Evolutionary conservation across 2,329 filamentous ascomycete species (phyloP).

Genomic region (Fusarium napiforme): DNA sequence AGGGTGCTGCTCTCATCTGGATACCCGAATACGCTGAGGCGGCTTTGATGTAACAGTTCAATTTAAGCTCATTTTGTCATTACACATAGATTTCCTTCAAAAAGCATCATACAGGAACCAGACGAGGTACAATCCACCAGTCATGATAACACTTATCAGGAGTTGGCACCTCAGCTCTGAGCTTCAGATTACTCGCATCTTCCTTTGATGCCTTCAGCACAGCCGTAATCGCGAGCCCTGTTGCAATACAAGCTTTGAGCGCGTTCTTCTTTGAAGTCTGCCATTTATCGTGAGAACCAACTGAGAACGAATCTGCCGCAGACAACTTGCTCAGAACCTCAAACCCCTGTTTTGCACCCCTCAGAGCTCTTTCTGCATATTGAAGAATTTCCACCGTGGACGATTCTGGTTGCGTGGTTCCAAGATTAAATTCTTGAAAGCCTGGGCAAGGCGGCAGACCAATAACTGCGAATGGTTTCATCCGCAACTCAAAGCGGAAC

Average conservation of each 20-base stretch:
- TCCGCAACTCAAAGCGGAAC: conserved; percentile 83
- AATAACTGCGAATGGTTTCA: conserved; percentile 82
- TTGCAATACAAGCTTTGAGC: conserved; percentile 76
- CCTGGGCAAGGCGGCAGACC: conserved; percentile 74
- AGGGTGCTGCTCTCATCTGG: conserved; percentile 38
- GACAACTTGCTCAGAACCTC: conserved; percentile 66
- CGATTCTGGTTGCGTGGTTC: conserved; percentile 54
- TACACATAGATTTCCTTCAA: neutral
- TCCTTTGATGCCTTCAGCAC: conserved; percentile 66
- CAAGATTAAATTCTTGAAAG: conserved; percentile 67
- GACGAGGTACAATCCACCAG: conserved; percentile 72
- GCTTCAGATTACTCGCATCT: conserved; percentile 47
- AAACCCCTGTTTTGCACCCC: conserved; percentile 64
- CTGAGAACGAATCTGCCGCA: conserved; percentile 64
- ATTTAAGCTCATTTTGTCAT: conserved; percentile 20
- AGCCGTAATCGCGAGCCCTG: conserved; percentile 71
- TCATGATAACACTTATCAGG: conserved; percentile 68
- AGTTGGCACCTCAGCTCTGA: conserved; percentile 64
- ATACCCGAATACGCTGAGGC: conserved; percentile 41
- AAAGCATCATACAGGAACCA: conserved; percentile 44
- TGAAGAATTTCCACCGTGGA: conserved; percentile 55
- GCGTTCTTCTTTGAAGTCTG: conserved; percentile 66
- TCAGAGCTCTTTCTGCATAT: conserved; percentile 58
- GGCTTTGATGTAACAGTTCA: conserved; percentile 34
- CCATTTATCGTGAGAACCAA: conserved; percentile 72